Base-by-base conservation (phyloP, 805 yeast species). In the Saitoella complicata region DNA sequence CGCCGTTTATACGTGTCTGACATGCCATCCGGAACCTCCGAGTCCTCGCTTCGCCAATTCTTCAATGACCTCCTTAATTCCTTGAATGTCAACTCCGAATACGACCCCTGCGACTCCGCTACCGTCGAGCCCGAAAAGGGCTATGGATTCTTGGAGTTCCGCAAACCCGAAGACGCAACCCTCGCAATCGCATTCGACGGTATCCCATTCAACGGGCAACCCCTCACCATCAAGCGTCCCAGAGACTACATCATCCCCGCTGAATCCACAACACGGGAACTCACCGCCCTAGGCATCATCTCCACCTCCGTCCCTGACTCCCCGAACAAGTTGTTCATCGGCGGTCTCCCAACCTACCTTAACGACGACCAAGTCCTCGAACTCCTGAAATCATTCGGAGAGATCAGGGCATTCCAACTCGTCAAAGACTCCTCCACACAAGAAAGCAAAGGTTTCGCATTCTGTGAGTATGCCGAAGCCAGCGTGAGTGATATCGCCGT, bases 381-480 rank as follows among this genome's bases (percentile, higher is more conserved):
- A 12, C 60, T 64, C 7, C 56, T 78, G 7, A 54, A 52, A 21
- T 61, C 64, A 2, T 63, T 69, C 45, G 72, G 72, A 0, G 48
- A 53, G 11, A 50, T 77, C 1, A 55, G 58, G 21, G 59, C 63
- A 0, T 61, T 75, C 37, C 65, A 67, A 37, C 51, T 74, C 12
- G 51, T 76, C 10, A 57, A 67, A 9, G 54, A 58, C 35, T 64
- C 66, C 38, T 65, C 69, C 5, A 63, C 75, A 2, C 69, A 67
- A 40, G 68, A 66, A n/a, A 67, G 76, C 1, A 61, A 66, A 47
- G 85, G 85, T 1, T 55, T 75, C 29, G 79, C 74, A 2, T 78
- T 78, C 60, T 71, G 70, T 32, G 75, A 74, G 46, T 69, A 59
- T 47, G 54, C 52, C 8, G 56, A 57, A 32, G 42, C 52, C 6